Percentiles rank a stretch among this genome's conserved stretches.
phyloP scores from a whole-genome alignment of 106 monocot genomes.

The Narthecium ossifragum region DNA sequence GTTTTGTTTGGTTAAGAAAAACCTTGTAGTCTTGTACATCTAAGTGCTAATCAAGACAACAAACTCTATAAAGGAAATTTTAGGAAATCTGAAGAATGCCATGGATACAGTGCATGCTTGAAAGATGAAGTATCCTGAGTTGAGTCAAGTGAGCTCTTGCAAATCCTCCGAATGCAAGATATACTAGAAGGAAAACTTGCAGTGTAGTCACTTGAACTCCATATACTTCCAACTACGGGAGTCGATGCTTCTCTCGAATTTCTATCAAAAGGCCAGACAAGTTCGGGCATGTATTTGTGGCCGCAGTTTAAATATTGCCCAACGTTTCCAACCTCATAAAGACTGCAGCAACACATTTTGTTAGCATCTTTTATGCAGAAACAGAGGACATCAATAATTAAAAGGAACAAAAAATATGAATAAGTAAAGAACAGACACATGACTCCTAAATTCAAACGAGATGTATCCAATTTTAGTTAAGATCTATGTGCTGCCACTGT shows the following conservation, averaged over 20 bases:
- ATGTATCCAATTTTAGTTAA: no score
- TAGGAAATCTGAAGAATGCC: not conserved
- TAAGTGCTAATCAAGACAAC: not conserved
- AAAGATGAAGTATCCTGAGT: slow-evolving; percentile 12
- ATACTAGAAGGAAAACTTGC: slow-evolving; percentile 31
- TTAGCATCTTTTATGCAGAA: no score
- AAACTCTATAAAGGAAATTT: not conserved
- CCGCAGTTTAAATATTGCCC: slow-evolving; percentile 12
- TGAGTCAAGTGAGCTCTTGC: slow-evolving; percentile 11
- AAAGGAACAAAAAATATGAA: no score
- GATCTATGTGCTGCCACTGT: no score
- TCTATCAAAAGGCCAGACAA: slow-evolving; percentile 30
- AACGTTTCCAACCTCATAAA: slow-evolving; percentile 31
- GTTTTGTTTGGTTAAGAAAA: no score
- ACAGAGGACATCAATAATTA: no score
- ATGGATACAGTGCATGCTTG: slow-evolving; percentile 73
- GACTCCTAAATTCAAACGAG: no score
- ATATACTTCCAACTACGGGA: slow-evolving; percentile 24
- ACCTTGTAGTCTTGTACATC: slow-evolving; percentile 39
- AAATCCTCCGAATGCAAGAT: slow-evolving; percentile 47
- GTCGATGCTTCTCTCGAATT: not conserved
- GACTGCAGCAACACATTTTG: slow-evolving; percentile 20
- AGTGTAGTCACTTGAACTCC: slow-evolving; percentile 15
- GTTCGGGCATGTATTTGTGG: slow-evolving; percentile 14
- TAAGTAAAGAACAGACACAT: no score